phyloP scores from a whole-genome alignment of 805 yeast genomes.

The Kodamaea neixiangensis region DNA sequence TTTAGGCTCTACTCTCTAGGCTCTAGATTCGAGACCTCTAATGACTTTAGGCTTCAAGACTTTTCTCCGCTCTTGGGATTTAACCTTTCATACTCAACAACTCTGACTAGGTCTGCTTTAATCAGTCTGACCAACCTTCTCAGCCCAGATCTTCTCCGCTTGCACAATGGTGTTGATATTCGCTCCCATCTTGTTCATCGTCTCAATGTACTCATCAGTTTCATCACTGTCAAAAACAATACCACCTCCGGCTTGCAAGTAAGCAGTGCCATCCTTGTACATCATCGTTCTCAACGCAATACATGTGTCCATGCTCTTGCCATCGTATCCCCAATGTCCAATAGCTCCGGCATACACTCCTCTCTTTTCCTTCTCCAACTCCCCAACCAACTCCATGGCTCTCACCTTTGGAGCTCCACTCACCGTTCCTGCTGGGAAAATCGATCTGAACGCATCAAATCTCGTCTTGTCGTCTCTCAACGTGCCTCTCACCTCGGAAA shows the following conservation, averaged over 20 bases:
- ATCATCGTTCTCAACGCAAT: slow-evolving; percentile 98
- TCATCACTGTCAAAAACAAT: slow-evolving; percentile 95
- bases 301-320: slow-evolving; percentile 95
- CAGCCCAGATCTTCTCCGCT: slow-evolving; percentile 80
- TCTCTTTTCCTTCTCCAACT: slow-evolving; percentile 85
- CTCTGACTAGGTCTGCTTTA: too few species aligned
- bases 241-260: slow-evolving; percentile 98
- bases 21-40: too few species aligned
- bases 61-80: too few species aligned
- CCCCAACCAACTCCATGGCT: slow-evolving; percentile 94
- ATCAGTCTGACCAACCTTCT: slow-evolving; percentile 15
- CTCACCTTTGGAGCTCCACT: slow-evolving; percentile 97
- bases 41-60: too few species aligned
- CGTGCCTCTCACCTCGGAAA: slow-evolving; percentile 91
- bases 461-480: slow-evolving; percentile 81
- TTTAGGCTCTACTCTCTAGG: too few species aligned
- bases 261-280: slow-evolving; percentile 84
- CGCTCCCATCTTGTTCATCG: slow-evolving; percentile 96
- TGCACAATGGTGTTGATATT: slow-evolving; percentile 87
- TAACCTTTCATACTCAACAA: too few species aligned
- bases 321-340: slow-evolving; percentile 96
- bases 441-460: slow-evolving; percentile 95
- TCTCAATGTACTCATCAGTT: slow-evolving; percentile 91
- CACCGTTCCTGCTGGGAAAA: slow-evolving; percentile 99
- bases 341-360: slow-evolving; percentile 99